These are phyloP conservation scores for Penicillium sp. DNA, from an alignment of 2,329 filamentous ascomycete genomes.

Conservation along the genomic window DNA sequence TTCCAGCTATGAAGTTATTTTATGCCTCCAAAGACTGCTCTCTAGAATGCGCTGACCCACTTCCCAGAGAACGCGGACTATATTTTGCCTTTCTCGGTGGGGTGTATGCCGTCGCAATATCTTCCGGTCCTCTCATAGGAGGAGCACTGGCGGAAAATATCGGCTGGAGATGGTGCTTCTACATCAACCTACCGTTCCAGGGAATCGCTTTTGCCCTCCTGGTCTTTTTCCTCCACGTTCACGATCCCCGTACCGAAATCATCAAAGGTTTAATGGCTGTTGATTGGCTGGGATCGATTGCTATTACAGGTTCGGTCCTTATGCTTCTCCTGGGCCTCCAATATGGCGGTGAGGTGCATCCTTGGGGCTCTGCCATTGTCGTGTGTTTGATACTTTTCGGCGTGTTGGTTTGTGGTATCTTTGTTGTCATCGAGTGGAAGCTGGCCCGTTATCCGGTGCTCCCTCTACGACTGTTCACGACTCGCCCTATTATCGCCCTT, in stretches of 20 bases:
- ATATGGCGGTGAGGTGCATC: slow-evolving; percentile 70
- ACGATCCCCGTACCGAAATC: slow-evolving; percentile 58
- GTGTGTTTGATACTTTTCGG: slow-evolving; percentile 76
- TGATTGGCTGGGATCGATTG: slow-evolving; percentile 59
- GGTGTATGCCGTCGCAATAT: slow-evolving; percentile 51
- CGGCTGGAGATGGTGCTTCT: slow-evolving; percentile 57
- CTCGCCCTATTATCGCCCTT: slow-evolving; percentile 60
- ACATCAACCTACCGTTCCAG: slow-evolving; percentile 60
- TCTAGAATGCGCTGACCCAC: too few relatives aligned
- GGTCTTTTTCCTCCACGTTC: slow-evolving; percentile 57
- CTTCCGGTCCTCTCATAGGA: too few relatives aligned
- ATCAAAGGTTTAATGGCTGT: slow-evolving; percentile 56
- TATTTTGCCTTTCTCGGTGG: slow-evolving; percentile 45
- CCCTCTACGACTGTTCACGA: slow-evolving; percentile 65
- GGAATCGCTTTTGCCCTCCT: slow-evolving; percentile 57
- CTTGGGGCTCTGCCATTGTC: slow-evolving; percentile 72
- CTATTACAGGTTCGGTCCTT: slow-evolving; percentile 71
- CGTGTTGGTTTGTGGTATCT: slow-evolving; percentile 59
- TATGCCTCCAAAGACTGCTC: too few relatives aligned
- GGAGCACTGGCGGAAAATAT: too few relatives aligned
- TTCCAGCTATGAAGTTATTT: too few relatives aligned
- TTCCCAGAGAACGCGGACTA: slow-evolving; percentile 38
- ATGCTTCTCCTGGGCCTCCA: slow-evolving; percentile 82
- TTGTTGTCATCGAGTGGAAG: slow-evolving; percentile 69
- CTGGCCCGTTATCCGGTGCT: slow-evolving; percentile 73